Percentiles rank a stretch among this genome's conserved stretches.
Conservation (phyloP, 768 basidiomycete species). For the Podaxis rugospora region DNA sequence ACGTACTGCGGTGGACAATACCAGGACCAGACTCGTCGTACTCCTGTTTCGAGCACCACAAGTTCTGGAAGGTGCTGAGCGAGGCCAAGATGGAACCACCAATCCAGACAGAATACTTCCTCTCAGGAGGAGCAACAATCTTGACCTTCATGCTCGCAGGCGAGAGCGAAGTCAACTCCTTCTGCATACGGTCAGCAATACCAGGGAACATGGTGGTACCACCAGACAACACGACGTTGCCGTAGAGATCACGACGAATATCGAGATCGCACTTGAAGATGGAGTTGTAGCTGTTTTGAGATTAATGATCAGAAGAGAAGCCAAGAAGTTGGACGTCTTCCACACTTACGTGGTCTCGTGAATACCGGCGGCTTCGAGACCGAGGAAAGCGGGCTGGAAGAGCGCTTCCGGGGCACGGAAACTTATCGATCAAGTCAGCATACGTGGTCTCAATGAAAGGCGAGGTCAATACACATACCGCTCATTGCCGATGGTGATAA, state of each 20-base stretch:
- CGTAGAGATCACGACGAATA: slow-evolving; percentile 76
- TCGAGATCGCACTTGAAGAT: slow-evolving; percentile 87
- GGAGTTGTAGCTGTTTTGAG: slow-evolving; percentile 57
- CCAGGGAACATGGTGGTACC: slow-evolving; percentile 97
- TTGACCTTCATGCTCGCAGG: slow-evolving; percentile 94
- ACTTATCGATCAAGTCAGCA: slow-evolving; percentile 49
- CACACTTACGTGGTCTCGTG: slow-evolving; percentile 75
- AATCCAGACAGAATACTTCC: slow-evolving; percentile 96
- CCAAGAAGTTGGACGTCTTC: background rate
- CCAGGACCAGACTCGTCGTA: slow-evolving; percentile 83
- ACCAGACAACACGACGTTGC: slow-evolving; percentile 84
- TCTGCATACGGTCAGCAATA: slow-evolving; percentile 94
- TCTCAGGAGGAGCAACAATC: slow-evolving; percentile 90
- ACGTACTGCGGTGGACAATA: slow-evolving; percentile 75
- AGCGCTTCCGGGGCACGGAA: slow-evolving; percentile 93
- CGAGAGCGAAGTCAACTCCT: slow-evolving; percentile 81
- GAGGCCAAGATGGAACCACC: slow-evolving; percentile 85
- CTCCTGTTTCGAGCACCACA: slow-evolving; percentile 93
- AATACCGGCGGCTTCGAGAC: slow-evolving; percentile 87
- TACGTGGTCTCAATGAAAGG: slow-evolving; percentile 40
- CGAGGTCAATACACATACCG: slow-evolving; percentile 60
- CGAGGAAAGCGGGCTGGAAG: slow-evolving; percentile 90
- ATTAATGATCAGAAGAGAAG: background rate
- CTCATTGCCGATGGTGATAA: slow-evolving; percentile 93
- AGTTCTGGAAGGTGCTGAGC: slow-evolving; percentile 92